Percentiles rank a stretch among this genome's conserved stretches.
phyloP scores from a whole-genome alignment of 345 rosid genomes.

The Orychophragmus violaceus region DNA sequence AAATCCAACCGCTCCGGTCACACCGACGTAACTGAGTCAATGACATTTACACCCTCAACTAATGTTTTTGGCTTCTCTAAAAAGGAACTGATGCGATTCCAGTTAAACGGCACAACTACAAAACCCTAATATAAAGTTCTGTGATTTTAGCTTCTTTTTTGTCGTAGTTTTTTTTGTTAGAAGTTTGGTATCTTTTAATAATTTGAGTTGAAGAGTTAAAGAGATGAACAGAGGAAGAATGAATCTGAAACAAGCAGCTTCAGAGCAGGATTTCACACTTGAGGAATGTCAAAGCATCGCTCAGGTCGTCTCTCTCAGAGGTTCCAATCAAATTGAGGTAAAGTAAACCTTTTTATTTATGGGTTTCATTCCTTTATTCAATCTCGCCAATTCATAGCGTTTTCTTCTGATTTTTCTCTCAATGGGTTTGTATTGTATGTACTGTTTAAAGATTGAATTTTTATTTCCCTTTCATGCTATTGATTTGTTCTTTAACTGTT shows the following conservation, averaged over 20 bases:
- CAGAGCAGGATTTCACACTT: slow-evolving; percentile 46
- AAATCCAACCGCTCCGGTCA: background rate
- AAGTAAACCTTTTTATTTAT: background rate
- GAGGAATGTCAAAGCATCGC: slow-evolving; percentile 63
- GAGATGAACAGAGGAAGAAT: slow-evolving; percentile 79
- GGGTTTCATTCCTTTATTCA: background rate
- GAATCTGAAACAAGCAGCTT: slow-evolving; percentile 72
- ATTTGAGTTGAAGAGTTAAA: background rate
- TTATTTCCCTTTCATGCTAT: background rate
- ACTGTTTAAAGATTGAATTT: slow-evolving; percentile 4
- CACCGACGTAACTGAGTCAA: slow-evolving; percentile 14
- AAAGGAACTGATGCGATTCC: background rate
- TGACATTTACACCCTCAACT: slow-evolving; percentile 5
- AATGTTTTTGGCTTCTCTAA: too few species aligned
- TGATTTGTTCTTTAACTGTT: background rate
- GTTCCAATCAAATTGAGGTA: slow-evolving; percentile 91
- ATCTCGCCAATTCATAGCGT: too few species aligned
- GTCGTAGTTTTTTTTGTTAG: background rate
- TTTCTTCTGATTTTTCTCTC: background rate
- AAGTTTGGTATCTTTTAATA: background rate
- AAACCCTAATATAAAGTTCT: slow-evolving; percentile 26
- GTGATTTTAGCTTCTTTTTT: background rate
- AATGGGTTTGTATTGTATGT: background rate
- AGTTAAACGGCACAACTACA: slow-evolving; percentile 14
- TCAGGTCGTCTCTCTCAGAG: slow-evolving; percentile 77